Conservation (phyloP, 2,329 filamentous ascomycete genomes). For the Sporothrix dimorphospora region DNA sequence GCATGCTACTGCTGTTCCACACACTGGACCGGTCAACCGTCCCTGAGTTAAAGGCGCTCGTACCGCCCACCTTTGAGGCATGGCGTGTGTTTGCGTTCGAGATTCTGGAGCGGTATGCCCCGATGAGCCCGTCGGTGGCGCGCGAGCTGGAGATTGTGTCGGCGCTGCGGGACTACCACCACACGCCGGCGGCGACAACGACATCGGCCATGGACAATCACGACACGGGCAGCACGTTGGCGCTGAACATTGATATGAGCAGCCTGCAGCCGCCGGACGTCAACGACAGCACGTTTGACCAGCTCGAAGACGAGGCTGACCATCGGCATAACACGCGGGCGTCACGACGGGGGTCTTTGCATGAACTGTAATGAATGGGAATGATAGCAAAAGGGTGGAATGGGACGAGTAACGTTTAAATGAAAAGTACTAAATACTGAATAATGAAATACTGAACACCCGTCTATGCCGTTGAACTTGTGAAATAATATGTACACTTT, state of each 20-base stretch:
- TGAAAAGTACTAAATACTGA: too few species aligned
- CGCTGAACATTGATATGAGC: neutral
- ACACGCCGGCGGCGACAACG: neutral
- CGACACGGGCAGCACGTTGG: neutral
- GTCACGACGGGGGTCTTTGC: neutral
- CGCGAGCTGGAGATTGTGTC: conserved; percentile 38
- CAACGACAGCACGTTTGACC: neutral
- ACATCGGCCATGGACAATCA: neutral
- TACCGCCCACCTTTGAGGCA: conserved; percentile 25
- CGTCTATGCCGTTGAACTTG: neutral
- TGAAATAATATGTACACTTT: neutral
- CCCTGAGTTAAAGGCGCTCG: conserved; percentile 23
- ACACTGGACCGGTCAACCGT: conserved; percentile 27
- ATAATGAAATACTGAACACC: neutral
- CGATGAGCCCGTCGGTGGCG: conserved; percentile 30
- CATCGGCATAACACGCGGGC: neutral
- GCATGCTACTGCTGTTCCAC: conserved; percentile 33
- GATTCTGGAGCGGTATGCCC: conserved; percentile 30
- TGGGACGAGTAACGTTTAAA: neutral
- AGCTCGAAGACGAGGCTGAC: neutral
- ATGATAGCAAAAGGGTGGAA: neutral
- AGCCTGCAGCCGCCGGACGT: neutral
- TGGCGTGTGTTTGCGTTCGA: conserved; percentile 31
- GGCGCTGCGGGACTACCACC: conserved; percentile 1
- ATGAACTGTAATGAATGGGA: neutral